Conservation (phyloP, 2,329 filamentous ascomycete species). For the Pseudocercospora macadamiae region DNA sequence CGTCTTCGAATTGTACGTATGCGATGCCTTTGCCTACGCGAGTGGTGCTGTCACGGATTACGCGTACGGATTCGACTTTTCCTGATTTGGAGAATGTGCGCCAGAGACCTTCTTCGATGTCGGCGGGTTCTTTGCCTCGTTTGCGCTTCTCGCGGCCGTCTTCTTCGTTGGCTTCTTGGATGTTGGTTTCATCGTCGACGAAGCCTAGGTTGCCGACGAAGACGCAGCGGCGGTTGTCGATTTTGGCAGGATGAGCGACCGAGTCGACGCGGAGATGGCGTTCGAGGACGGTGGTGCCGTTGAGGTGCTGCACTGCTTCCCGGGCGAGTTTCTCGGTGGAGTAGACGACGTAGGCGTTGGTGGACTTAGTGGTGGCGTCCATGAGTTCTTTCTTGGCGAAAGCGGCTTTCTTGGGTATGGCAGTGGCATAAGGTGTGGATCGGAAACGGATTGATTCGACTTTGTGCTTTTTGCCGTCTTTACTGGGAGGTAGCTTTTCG, state of each 20-base stretch:
- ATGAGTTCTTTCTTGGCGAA: constrained; percentile 90
- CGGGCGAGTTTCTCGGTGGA: constrained; percentile 74
- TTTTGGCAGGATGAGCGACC: constrained; percentile 80
- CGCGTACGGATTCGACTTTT: constrained; percentile 88
- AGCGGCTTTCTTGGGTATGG: constrained; percentile 89
- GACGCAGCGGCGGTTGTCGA: constrained; percentile 85
- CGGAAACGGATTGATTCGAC: constrained; percentile 93
- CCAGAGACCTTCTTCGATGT: constrained; percentile 93
- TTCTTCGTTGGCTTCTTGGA: constrained; percentile 63
- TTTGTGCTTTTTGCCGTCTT: constrained; percentile 62
- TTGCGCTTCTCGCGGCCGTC: constrained; percentile 64
- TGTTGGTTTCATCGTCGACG: constrained; percentile 82
- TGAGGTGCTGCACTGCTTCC: constrained; percentile 74
- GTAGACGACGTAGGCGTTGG: constrained; percentile 94
- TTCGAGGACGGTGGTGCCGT: constrained; percentile 80
- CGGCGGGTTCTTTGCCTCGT: constrained; percentile 72
- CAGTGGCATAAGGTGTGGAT: constrained; percentile 81
- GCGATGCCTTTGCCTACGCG: constrained; percentile 96
- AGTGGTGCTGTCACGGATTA: constrained; percentile 85
- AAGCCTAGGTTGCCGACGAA: constrained; percentile 97
- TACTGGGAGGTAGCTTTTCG: constrained; percentile 52
- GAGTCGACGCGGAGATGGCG: constrained; percentile 90
- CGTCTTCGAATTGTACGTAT: constrained; percentile 92
- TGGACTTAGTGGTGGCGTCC: constrained; percentile 86
- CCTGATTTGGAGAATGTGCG: constrained; percentile 75